phyloP scores from a whole-genome alignment of 164 flowering plant genomes.

The Platanus orientalis region DNA sequence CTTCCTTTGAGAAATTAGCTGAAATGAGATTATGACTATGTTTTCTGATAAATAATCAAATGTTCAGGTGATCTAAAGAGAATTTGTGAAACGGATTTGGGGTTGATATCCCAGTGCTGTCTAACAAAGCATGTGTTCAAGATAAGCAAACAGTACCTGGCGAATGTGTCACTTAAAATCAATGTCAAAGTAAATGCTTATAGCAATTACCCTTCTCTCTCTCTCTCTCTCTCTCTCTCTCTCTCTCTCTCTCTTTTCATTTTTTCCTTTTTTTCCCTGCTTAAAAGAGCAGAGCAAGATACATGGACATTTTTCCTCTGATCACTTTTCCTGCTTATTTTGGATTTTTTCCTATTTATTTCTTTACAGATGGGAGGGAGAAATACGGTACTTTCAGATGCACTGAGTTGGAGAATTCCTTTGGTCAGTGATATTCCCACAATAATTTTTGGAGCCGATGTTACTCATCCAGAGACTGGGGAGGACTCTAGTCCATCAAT shows the following conservation, averaged over 20 bases:
- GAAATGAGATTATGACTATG: no score
- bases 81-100: slow-evolving; percentile 53
- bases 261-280: no score
- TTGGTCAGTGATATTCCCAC: slow-evolving; percentile 41
- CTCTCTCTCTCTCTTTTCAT: neutral
- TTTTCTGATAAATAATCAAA: neutral
- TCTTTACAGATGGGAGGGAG: slow-evolving; percentile 37
- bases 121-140: slow-evolving; percentile 41
- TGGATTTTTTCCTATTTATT: no score
- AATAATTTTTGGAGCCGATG: slow-evolving; percentile 47
- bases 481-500: slow-evolving; percentile 22
- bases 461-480: slow-evolving; percentile 40
- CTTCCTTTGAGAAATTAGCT: no score
- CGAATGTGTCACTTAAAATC: slow-evolving; percentile 51
- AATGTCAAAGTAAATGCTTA: slow-evolving; percentile 45
- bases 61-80: slow-evolving; percentile 47
- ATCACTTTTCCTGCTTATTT: no score
- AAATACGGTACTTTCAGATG: slow-evolving; percentile 42
- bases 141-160: slow-evolving; percentile 41
- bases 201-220: no score
- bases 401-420: slow-evolving; percentile 32
- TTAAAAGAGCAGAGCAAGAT: no score
- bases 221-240: no score
- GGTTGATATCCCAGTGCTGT: slow-evolving; percentile 54
- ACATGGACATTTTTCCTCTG: no score